Percentiles rank a stretch among this genome's conserved stretches.
These are phyloP conservation scores for Sextonia rubra DNA, from an alignment of 164 flowering plant species.

Conservation along the genomic window DNA sequence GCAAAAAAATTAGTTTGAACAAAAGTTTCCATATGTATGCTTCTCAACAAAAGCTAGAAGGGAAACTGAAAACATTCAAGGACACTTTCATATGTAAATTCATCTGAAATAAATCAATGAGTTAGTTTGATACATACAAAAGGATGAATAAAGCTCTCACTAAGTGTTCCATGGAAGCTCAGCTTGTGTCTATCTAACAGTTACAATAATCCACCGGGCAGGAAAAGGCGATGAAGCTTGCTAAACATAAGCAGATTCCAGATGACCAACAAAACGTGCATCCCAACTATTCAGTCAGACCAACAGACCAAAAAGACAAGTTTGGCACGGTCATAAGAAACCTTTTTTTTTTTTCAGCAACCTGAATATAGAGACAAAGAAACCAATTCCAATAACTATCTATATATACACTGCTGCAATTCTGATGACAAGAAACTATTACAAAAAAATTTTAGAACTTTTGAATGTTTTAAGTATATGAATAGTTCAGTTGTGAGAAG, in stretches of 20 bases:
- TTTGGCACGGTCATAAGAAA: not conserved
- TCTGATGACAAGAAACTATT: no score
- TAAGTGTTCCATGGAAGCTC: not conserved
- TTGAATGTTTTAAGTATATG: no score
- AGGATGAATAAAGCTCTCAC: conserved; percentile 11
- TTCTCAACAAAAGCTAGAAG: not conserved
- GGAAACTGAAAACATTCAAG: not conserved
- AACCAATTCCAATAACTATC: no score
- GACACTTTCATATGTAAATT: not conserved
- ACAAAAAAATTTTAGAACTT: no score
- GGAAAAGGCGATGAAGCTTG: not conserved
- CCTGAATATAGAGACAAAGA: not conserved
- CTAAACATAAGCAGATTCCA: not conserved
- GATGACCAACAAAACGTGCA: not conserved
- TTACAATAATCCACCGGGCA: not conserved
- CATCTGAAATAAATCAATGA: conserved; percentile 1
- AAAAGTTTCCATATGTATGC: not conserved
- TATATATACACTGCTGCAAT: no score
- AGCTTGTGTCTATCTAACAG: not conserved
- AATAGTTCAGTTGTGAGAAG: no score
- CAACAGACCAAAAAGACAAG: not conserved
- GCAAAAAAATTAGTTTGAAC: no score
- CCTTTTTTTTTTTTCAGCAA: not conserved
- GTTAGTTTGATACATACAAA: conserved; percentile 24
- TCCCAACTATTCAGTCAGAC: not conserved